Base-by-base conservation (phyloP, 306 rosid genomes). In the Mimosa bimucronata region DNA sequence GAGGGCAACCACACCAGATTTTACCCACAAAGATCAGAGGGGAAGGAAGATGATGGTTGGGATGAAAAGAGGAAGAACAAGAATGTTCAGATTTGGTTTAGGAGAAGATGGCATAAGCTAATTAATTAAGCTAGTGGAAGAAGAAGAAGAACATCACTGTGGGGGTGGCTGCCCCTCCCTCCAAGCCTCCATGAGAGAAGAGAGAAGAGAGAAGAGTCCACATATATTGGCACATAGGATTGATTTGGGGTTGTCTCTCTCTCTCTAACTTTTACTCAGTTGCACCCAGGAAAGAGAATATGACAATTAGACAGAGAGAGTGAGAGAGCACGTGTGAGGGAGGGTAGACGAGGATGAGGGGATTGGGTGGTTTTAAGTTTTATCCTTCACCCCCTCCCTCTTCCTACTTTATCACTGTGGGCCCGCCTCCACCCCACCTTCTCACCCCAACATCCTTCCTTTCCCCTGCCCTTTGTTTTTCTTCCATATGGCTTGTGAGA, bases 271-370 rank as follows among this genome's bases (percentile, higher is more conserved):
- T 90, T 86, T 80, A 84, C 79, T 84, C 84, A 55, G 98, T 94
- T 94, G 98, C 97, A 93, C 97, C 95, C 86, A 77, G 84, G 85
- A 87, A 85, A 83, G 81, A 55, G 61, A 55, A 55, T 26, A 55
- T 55, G 58, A n/a, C n/a, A n/a, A n/a, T n/a, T n/a, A 7, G 15
- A 16, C 65, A 80, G 26, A 2, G 28, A 66, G 28, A 65, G 70
- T 3, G 42, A 2, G 45, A 6, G 44, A 18, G 81, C 86, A 81
- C 91, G 85, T 83, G 88, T 29, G 85, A 66, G 10, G 50, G 85
- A 66, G 10, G 50, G 30, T 10, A 25, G 52, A 1, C 30, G 31
- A 10, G 13, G 29, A 37, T 15, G 25, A 13, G 29, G 71, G 29
- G 29, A 55, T 25, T 21, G 16, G 30, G 31, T 19, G 50, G 88